A percentile compares a stretch with the other conserved stretches of the same genome.
Conservation (phyloP, 164 flowering plant genomes). For the Dillenia suffruticosa region DNA sequence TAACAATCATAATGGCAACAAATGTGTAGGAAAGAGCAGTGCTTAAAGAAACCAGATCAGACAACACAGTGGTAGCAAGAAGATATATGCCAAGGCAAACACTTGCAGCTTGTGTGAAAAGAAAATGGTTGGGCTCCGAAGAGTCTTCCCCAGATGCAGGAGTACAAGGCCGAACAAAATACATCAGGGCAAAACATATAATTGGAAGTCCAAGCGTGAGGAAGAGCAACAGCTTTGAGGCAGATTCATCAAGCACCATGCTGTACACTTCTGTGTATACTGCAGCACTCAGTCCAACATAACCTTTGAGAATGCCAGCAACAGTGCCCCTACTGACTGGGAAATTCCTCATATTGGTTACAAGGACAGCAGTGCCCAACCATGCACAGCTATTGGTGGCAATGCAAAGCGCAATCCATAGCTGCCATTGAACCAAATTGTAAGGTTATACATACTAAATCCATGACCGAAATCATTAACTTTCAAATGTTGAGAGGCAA, state of each 20-base stretch:
- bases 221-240: constrained; percentile 55
- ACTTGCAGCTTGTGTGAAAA: constrained; percentile 68
- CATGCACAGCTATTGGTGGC: constrained; percentile 80
- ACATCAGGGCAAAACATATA: constrained; percentile 61
- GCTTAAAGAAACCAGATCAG: constrained; percentile 33
- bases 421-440: constrained; percentile 33
- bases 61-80: constrained; percentile 54
- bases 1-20: constrained; percentile 53
- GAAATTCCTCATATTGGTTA: constrained; percentile 89
- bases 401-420: constrained; percentile 67
- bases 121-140: constrained; percentile 50
- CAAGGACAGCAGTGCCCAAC: constrained; percentile 71
- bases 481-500: too few species aligned
- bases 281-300: constrained; percentile 79
- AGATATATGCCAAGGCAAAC: constrained; percentile 64
- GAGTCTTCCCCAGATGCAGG: constrained; percentile 68
- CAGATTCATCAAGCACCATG: constrained; percentile 46
- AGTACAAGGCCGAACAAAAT: constrained; percentile 67
- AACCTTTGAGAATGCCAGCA: constrained; percentile 86
- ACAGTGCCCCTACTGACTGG: constrained; percentile 80
- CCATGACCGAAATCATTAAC: too few species aligned
- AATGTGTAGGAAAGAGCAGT: constrained; percentile 34
- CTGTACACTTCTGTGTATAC: constrained; percentile 72
- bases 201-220: constrained; percentile 73
- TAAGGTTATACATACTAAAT: too few species aligned